A percentile compares a stretch with the other conserved stretches of the same genome.
phyloP scores from a whole-genome alignment of 78 protist genomes.

The Diacronema lutheri region DNA sequence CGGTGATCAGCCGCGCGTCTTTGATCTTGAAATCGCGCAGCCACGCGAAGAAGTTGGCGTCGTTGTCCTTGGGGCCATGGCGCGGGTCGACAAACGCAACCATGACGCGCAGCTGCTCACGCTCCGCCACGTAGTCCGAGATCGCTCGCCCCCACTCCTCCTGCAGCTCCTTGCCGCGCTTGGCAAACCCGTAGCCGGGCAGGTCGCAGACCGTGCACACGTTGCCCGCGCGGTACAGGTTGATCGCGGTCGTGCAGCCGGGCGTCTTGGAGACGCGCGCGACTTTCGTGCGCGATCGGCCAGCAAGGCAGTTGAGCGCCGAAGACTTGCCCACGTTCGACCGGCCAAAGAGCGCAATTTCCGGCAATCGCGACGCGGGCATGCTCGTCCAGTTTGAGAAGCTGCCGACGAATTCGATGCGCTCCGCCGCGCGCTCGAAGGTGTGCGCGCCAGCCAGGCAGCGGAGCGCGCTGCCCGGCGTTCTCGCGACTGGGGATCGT shows the following conservation, averaged over 20 bases:
- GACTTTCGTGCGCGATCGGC: background rate
- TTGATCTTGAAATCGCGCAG: no score
- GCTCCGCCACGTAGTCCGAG: background rate
- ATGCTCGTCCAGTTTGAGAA: background rate
- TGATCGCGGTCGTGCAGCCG: background rate
- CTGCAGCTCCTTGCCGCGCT: background rate
- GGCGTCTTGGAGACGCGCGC: background rate
- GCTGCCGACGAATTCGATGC: background rate
- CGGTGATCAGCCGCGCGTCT: no score
- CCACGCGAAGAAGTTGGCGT: no score
- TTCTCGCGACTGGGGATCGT: no score
- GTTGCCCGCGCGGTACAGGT: background rate
- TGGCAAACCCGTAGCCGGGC: background rate
- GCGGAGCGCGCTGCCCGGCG: no score
- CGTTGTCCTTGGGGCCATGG: no score
- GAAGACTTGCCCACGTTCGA: slow-evolving; percentile 15
- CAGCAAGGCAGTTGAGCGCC: background rate
- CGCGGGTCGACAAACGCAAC: background rate
- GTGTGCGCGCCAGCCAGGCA: no score
- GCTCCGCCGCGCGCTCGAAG: background rate
- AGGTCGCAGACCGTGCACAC: background rate
- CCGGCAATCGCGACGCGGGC: background rate
- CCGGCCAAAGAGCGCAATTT: background rate
- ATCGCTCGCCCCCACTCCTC: background rate
- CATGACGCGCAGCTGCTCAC: background rate